Percentiles rank a stretch among this genome's conserved stretches.
Evolutionary conservation across 768 basidiomycete species (phyloP).

Genomic region (Sutorius australiensis): DNA sequence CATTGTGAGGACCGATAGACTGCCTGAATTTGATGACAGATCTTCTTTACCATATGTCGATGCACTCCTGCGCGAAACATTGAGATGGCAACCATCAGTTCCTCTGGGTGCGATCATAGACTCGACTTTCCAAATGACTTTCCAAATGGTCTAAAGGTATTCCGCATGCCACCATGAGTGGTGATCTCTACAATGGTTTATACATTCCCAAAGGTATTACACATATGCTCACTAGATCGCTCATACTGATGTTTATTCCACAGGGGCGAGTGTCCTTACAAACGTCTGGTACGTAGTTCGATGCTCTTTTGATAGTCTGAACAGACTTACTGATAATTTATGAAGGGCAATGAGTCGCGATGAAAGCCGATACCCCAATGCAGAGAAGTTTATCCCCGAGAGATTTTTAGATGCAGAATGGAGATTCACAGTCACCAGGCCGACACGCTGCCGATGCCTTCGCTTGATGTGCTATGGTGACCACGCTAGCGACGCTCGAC

Average conservation of each 20-base stretch:
- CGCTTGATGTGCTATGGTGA: constrained; percentile 10
- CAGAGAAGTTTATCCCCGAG: not conserved
- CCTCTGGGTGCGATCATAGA: not conserved
- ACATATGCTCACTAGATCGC: not conserved
- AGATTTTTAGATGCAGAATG: not conserved
- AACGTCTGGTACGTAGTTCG: not conserved
- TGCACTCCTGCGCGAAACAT: not conserved
- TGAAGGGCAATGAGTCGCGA: not conserved
- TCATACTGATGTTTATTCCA: not conserved
- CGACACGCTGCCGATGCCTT: constrained; percentile 5
- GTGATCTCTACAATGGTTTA: not conserved
- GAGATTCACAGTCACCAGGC: constrained; percentile 1
- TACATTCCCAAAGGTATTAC: not conserved
- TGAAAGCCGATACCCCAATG: not conserved
- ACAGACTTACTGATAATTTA: not conserved
- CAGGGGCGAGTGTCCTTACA: not conserved
- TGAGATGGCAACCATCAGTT: not conserved
- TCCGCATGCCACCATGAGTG: not conserved
- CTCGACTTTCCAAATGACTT: not conserved
- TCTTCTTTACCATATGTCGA: not conserved
- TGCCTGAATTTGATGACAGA: not conserved
- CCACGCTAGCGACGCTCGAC: constrained; percentile 21
- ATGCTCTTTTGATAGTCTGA: not conserved
- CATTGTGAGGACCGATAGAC: not conserved
- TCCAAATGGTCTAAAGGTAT: not conserved